Conservation (phyloP, 2,329 filamentous ascomycete species). For the Aspergillus spinulosporus region DNA sequence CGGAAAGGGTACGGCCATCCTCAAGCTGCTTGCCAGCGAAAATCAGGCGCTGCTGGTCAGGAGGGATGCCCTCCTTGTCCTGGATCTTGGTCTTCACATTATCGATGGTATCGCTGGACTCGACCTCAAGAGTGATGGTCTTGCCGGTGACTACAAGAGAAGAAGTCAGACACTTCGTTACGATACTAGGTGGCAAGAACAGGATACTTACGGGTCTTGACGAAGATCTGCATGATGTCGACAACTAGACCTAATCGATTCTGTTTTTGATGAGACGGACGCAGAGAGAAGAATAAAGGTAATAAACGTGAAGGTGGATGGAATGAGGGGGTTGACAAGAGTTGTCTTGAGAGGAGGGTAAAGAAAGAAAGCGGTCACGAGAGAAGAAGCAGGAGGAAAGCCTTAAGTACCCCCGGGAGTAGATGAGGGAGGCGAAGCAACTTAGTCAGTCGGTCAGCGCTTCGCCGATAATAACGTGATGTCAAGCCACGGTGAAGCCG, state of each 20-base stretch:
- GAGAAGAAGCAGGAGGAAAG: slow-evolving; percentile 25
- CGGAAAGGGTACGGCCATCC: slow-evolving; percentile 56
- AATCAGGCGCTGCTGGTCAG: slow-evolving; percentile 60
- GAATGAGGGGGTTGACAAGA: slow-evolving; percentile 17
- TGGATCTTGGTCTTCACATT: slow-evolving; percentile 62
- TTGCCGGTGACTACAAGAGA: slow-evolving; percentile 58
- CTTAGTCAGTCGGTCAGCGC: slow-evolving; percentile 31
- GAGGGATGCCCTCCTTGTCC: slow-evolving; percentile 61
- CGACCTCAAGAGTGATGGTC: slow-evolving; percentile 54
- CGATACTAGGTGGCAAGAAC: slow-evolving; percentile 28
- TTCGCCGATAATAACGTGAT: slow-evolving; percentile 32
- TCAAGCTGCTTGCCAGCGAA: slow-evolving; percentile 61
- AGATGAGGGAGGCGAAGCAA: slow-evolving; percentile 32
- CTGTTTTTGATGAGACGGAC: slow-evolving; percentile 2
- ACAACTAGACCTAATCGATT: slow-evolving; percentile 17
- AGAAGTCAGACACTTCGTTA: slow-evolving; percentile 24
- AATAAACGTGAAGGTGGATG: slow-evolving; percentile 20
- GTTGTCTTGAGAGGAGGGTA: slow-evolving; percentile 23
- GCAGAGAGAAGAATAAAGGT: slow-evolving; percentile 18
- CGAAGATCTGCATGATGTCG: slow-evolving; percentile 90
- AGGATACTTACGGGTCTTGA: slow-evolving; percentile 79
- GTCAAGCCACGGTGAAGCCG: slow-evolving; percentile 17
- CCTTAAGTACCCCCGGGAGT: slow-evolving; percentile 34
- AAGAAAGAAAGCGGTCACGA: slow-evolving; percentile 18
- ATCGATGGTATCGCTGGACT: slow-evolving; percentile 52